Base-by-base conservation (phyloP, 2,329 filamentous ascomycete species). In the Emmonsiellopsis sp. region DNA sequence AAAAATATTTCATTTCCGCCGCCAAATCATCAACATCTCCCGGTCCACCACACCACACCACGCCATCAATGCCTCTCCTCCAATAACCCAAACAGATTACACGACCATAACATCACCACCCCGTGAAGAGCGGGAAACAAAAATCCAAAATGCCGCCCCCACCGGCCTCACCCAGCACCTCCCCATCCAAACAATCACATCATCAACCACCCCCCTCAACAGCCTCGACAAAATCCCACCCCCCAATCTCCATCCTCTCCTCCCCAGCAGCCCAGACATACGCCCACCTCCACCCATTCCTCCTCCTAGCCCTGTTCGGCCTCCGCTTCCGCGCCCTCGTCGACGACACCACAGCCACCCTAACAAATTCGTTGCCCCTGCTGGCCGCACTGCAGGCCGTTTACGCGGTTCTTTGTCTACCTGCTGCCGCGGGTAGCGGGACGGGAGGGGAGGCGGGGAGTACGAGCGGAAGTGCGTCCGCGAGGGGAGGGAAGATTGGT, bases 301-400 rank as follows among this genome's bases (percentile, higher is more conserved):
- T 89, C 9, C 76, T 94, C 32, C 76, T 88, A 32, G 78, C 77
- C 8, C 70, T 86, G 37, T 84, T 86, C 65, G 76, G 79, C 45
- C 65, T 80, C 58, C 79, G 79, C 40, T 92, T 94, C 69, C 67
- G 73, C 37, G 72, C 77, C 15, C 76, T 95, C 30, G 86, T 94
- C 31, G 74, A 77, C 13, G 80, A 91, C 59, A 88, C 90, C 0
- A 79, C 85, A 2, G 70, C 77, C 13, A 79, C 84, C 6, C 77
- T 95, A 38, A 68, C 79, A 11, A 76, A 67, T 32, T 75, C 83
- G 2, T 72, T 92, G 2, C 77, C 84, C 0, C 78, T 82, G 10
- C 74, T 91, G 11, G 79, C 80, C 2, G 69, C 76, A 4, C 66
- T 89, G 2, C 90, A 95, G 68, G 73, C 77, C 8, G 64, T 69